Evolutionary conservation across 805 yeast species (phyloP), one percentile per base, ranked within the genome.

Genomic region (Metschnikowia cubensis): DNA sequence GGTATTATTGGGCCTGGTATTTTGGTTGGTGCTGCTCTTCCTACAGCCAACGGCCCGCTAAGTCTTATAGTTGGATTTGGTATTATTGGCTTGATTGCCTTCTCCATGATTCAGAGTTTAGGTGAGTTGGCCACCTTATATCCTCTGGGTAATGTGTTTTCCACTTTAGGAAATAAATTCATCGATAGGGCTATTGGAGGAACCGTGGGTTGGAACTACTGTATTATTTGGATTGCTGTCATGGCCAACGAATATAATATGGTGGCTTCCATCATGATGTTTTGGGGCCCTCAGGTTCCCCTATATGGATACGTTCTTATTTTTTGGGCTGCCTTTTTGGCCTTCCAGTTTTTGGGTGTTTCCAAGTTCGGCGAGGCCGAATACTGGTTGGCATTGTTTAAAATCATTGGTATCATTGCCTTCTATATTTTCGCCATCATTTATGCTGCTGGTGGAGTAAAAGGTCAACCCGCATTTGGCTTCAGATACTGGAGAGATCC

Each of bases 1-100:
- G 84, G 85, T 37, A 74, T 81, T 45, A 77, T 81, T 49, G 85
- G 85, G 0, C 85, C 85, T 1, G 85, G 85, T 53, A 75, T 75
- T 25, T 67, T 80, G 45, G 73, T 81, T 22, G 81, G 82, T 36
- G 71, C 82, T 48, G 82, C 82, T 5, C 59, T 68, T n/a, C 81
- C 82, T 33, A 64, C 81, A 14, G 58, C 66, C 6, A 62, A 71
- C 35, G 79, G 80, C 41, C 84, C 85, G 0, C 83, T 75, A 33
- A 79, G 82, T 53, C 63, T 81, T 58, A 60, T 79, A 18, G 67
- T 73, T 20, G 82, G 84, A 1, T 81, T 79, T 59, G 74, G 76
- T 2, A 62, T 81, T 37, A 77, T 80, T 42, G 84, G 83, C 20
- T 50, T 81, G 18, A 61, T 80, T 33, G 84, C 82, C 0, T 67